Conservation (phyloP, 106 monocot genomes). For the Dendrobium catenatum region DNA sequence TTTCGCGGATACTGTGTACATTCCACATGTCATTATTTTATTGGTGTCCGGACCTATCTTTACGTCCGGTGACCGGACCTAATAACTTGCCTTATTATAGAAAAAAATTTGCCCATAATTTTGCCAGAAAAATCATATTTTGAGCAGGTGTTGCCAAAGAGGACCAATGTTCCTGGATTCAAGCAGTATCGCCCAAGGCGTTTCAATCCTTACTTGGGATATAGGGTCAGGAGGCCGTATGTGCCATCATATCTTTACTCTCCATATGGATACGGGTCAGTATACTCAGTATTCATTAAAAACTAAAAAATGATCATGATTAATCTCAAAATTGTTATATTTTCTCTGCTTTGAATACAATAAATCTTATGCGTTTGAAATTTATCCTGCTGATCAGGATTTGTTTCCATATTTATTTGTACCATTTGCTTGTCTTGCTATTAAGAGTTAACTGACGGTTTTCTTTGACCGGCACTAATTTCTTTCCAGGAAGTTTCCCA, state of each 20-base stretch:
- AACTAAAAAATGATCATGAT: too few species aligned
- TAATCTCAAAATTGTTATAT: background rate
- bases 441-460: background rate
- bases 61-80: too few species aligned
- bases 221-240: conserved; percentile 49
- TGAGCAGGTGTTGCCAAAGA: conserved; percentile 53
- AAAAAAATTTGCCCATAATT: background rate
- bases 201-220: conserved; percentile 53
- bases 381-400: too few species aligned
- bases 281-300: background rate
- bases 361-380: background rate
- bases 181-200: conserved; percentile 58
- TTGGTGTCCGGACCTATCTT: too few species aligned
- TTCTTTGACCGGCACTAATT: background rate
- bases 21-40: too few species aligned
- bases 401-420: too few species aligned
- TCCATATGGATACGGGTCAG: conserved; percentile 78
- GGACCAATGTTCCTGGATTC: conserved; percentile 79
- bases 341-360: background rate
- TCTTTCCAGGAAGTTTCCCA: conserved; percentile 53
- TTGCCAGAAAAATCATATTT: background rate
- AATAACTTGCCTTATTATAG: too few species aligned
- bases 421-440: background rate
- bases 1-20: too few species aligned
- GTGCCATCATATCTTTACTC: conserved; percentile 56